Evolutionary conservation across 306 rosid genomes (phyloP), one percentile per base, ranked within the genome.

Genomic region (Echinosophora koreensis): DNA sequence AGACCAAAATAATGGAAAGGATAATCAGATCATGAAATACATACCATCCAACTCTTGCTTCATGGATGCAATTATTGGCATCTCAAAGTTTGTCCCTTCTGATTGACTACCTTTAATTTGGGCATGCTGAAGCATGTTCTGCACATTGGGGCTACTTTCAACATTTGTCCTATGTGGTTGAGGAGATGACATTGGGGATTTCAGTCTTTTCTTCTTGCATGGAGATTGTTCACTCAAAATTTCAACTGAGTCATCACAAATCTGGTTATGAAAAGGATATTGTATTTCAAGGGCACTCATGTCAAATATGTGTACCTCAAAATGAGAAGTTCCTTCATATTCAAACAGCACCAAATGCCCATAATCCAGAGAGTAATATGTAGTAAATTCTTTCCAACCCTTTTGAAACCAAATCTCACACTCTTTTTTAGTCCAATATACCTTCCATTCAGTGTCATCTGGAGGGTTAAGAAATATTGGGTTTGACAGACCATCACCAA

Each of bases 401-500:
- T 30, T 59, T 30, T 59, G 17, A 59, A 59, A 59, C 17, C 35
- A 59, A 30, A 59, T 59, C 39, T 27, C 68, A 28, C 5, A 18
- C 42, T 73, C 58, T 58, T 58, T 32, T 5, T 75, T 62, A 3
- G n/a, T 35, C 79, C 71, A 75, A 12, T 16, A 6, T 17, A 80
- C 32, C 46, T 66, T n/a, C 84, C 84, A 80, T 7, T 56, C 32
- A 28, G 75, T 16, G 0, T 71, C 84, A 80, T 50, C 66, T 30
- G 80, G 84, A 32, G 73, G 80, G 64, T 66, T 73, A 11, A 80
- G 46, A 57, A 42, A 35, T 47, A 73, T 44, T 32, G 74, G 84
- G 22, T 66, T 80, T 47, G 46, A 3, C 47, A 80, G 5, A 3
- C 6, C 52, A 1, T 17, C 28, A 13, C 84, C 79, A 80, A 56